Percentiles rank a stretch among this genome's conserved stretches.
Conservation (phyloP, 2,329 filamentous ascomycete genomes). For the Colletotrichum euphorbiae region DNA sequence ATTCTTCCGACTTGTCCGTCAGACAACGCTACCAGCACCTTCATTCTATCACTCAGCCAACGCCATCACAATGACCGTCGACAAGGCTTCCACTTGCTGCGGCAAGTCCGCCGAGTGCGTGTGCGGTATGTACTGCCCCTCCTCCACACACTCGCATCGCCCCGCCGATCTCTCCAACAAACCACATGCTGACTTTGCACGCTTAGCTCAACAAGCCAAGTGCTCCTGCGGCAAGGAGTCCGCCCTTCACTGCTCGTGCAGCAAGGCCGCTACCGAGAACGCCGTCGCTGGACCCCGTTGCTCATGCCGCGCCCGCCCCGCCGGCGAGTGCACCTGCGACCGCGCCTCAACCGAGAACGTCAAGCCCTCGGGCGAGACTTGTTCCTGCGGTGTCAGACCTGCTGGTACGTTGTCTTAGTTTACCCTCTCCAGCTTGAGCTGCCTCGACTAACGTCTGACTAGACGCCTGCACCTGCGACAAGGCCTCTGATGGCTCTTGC, state of each 20-base stretch:
- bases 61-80: constrained; percentile 48
- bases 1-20: background rate
- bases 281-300: constrained; percentile 77
- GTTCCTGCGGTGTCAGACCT: constrained; percentile 81
- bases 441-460: constrained; percentile 19
- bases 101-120: constrained; percentile 65
- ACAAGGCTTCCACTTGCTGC: constrained; percentile 66
- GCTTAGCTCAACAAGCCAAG: constrained; percentile 69
- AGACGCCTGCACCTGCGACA: constrained; percentile 87
- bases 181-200: constrained; percentile 10
- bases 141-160: background rate
- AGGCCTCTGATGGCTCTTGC: constrained; percentile 70
- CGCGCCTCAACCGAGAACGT: constrained; percentile 77
- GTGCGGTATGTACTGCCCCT: constrained; percentile 61
- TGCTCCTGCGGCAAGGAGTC: constrained; percentile 93
- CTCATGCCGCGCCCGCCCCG: constrained; percentile 84
- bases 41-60: background rate
- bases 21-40: background rate
- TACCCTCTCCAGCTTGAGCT: background rate
- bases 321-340: constrained; percentile 85
- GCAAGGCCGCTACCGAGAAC: constrained; percentile 83
- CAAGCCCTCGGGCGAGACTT: constrained; percentile 69
- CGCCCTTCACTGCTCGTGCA: constrained; percentile 88
- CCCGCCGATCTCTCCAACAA: background rate
- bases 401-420: constrained; percentile 64